These are phyloP conservation scores for Dactylellina haptotyla DNA, from an alignment of 2,329 filamentous ascomycete genomes.

Conservation along the genomic window DNA sequence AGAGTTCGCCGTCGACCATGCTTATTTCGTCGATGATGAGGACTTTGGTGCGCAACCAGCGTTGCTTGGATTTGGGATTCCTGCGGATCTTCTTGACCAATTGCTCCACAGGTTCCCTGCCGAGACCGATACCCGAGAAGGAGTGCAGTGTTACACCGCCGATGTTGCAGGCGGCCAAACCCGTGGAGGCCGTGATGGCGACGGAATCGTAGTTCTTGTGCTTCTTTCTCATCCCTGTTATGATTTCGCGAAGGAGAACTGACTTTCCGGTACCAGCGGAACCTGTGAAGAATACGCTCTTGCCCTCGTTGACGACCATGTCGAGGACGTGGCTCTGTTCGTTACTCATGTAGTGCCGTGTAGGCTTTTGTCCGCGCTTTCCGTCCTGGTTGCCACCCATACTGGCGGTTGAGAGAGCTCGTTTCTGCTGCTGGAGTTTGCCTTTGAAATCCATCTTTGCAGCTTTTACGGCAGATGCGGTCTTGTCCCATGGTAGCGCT, in stretches of 20 bases:
- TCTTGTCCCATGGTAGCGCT: constrained; percentile 74
- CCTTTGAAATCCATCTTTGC: constrained; percentile 47
- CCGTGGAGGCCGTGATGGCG: constrained; percentile 94
- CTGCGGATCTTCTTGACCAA: constrained; percentile 90
- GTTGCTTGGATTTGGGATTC: constrained; percentile 85
- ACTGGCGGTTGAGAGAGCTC: constrained; percentile 40
- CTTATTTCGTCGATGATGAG: constrained; percentile 95
- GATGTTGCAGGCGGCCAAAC: constrained; percentile 94
- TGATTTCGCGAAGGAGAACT: constrained; percentile 91
- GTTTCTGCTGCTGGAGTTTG: constrained; percentile 43
- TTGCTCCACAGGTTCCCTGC: constrained; percentile 83
- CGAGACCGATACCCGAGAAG: constrained; percentile 92
- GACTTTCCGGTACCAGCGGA: constrained; percentile 96
- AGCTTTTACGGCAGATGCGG: constrained; percentile 76
- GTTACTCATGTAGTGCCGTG: constrained; percentile 40
- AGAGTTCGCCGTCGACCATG: constrained; percentile 97
- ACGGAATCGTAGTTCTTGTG: constrained; percentile 83
- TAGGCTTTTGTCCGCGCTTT: constrained; percentile 25
- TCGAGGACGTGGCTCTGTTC: constrained; percentile 87
- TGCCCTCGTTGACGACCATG: constrained; percentile 79
- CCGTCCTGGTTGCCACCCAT: constrained; percentile 10
- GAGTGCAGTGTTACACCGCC: constrained; percentile 95
- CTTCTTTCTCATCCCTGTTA: constrained; percentile 80
- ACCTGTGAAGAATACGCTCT: constrained; percentile 97
- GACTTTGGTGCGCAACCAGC: constrained; percentile 88